Base-by-base conservation (phyloP, 202 grass and related monocot genomes). In the Zizania palustris region DNA sequence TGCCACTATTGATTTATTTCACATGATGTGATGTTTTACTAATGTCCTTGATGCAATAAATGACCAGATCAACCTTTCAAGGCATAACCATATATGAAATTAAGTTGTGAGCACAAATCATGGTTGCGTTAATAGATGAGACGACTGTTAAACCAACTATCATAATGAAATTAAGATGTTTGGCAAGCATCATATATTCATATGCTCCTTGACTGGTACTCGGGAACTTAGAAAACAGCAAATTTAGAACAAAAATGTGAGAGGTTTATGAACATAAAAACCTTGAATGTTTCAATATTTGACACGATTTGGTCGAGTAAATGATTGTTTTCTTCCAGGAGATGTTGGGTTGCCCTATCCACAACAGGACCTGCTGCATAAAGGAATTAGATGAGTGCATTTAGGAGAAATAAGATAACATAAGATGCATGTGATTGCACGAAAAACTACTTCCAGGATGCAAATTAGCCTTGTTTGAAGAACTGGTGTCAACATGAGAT, bases 241-340 rank as follows among this genome's bases (percentile, higher is more conserved):
- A 63, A 8, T 66, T 71, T 16, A 76, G 45, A 38, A 54, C 40
- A 40, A 36, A 67, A 13, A 89, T 36, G 80, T 22, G 43, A 50
- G 55, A 85, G 16, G 65, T 35, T 65, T 67, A 76, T 73, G 37
- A 62, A 81, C 67, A 76, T 65, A 76, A 69, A 74, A 22, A 94
- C 95, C 95, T 88, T 86, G 50, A 84, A 86, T 88, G 77, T 69
- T 42, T 81, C 83, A 45, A 92, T 83, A 90, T 98, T 98, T 84
- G 87, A 68, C 82, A 85, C 85, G 63, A 98, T 92, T 79, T 85
- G 81, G 62, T 76, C 77, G 80, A 98, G 83, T 69, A 98, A 82
- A 9, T 75, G 81, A 72, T 85, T 75, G 61, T 88, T 98, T 90
- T 98, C 91, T 56, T 83, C 87, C 35, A 98, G 82, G 70, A 92